These are phyloP conservation scores for Rhizopus stolonifer DNA, from an alignment of 371 early-diverging fungal species.

Conservation along the genomic window DNA sequence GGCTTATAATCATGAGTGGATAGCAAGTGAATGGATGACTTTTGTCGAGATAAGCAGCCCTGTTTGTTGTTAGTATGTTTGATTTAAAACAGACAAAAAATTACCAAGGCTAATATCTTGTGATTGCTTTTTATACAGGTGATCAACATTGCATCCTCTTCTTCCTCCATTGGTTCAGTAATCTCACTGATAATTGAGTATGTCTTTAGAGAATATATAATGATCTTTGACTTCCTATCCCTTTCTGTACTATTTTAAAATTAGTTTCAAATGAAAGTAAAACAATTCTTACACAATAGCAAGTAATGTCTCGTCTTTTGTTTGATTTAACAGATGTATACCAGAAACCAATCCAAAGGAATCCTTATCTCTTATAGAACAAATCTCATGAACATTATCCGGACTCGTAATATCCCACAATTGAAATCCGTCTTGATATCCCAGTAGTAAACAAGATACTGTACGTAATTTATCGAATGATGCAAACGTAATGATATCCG, in stretches of 20 bases:
- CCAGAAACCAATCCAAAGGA: constrained; percentile 44
- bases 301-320: constrained; percentile 35
- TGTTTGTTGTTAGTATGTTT: constrained; percentile 5
- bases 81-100: background rate
- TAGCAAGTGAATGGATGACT: constrained; percentile 44
- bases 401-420: constrained; percentile 75
- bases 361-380: constrained; percentile 61
- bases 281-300: constrained; percentile 45
- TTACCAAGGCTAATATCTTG: constrained; percentile 52
- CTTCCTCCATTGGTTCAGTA: constrained; percentile 34
- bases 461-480: constrained; percentile 29
- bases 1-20: constrained; percentile 31
- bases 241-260: constrained; percentile 10
- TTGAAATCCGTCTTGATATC: constrained; percentile 80
- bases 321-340: constrained; percentile 42
- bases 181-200: constrained; percentile 36
- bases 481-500: constrained; percentile 33
- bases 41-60: constrained; percentile 31
- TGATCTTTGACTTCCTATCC: background rate
- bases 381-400: constrained; percentile 70
- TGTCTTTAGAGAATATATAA: constrained; percentile 48
- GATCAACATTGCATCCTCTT: constrained; percentile 37
- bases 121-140: constrained; percentile 50
- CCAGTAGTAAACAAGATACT: constrained; percentile 59
- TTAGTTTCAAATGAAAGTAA: background rate